phyloP scores from a whole-genome alignment of 1,284 basidiomycete species.

The Mycosarcoma maydis region DNA sequence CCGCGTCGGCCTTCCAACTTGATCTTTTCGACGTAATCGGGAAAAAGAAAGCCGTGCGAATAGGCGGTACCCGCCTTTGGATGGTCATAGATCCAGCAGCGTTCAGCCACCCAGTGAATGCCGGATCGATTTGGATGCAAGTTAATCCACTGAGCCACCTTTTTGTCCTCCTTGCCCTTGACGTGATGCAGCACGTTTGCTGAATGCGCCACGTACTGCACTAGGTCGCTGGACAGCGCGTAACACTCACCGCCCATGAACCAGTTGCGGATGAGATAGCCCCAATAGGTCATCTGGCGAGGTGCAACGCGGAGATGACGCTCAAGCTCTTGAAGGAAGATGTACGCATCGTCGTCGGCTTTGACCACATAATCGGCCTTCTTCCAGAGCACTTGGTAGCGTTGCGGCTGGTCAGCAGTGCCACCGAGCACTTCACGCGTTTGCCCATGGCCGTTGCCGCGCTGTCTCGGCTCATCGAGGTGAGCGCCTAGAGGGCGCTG shows the following conservation, averaged over 20 bases:
- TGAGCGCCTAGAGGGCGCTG: not conserved
- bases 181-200: conserved; percentile 76
- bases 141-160: conserved; percentile 90
- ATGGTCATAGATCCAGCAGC: conserved; percentile 98
- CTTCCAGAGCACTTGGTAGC: conserved; percentile 63
- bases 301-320: conserved; percentile 62
- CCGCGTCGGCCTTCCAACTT: conserved; percentile 68
- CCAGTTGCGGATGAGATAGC: conserved; percentile 83
- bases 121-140: conserved; percentile 81
- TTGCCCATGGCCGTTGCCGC: conserved; percentile 34
- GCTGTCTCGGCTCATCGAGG: conserved; percentile 4
- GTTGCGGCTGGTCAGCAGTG: conserved; percentile 17
- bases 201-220: conserved; percentile 85
- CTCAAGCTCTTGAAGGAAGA: conserved; percentile 64
- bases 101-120: conserved; percentile 88
- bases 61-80: conserved; percentile 88
- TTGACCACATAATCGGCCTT: conserved; percentile 66
- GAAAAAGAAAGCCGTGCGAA: conserved; percentile 96
- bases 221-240: conserved; percentile 86
- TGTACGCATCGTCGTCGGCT: conserved; percentile 65
- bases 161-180: conserved; percentile 91
- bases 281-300: conserved; percentile 63
- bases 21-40: conserved; percentile 82
- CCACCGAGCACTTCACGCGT: conserved; percentile 40
- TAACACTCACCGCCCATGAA: conserved; percentile 99